Conservation (phyloP, 495 filamentous ascomycete species). For the Podospora anserina region DNA sequence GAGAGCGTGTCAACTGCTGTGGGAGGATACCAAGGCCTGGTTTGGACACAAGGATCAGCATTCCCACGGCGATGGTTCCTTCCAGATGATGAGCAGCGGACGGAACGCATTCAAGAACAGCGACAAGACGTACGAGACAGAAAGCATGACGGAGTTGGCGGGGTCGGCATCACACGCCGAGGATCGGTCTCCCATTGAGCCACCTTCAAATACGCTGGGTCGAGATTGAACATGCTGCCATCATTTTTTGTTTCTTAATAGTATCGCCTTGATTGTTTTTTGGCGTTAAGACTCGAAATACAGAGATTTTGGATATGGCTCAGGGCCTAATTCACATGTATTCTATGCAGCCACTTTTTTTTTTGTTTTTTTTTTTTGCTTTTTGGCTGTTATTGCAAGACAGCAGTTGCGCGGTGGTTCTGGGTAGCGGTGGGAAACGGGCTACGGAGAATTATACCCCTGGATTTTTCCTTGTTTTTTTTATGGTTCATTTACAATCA, state of each 20-base stretch:
- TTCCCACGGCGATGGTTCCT: background rate
- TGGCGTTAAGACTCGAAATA: background rate
- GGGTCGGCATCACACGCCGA: background rate
- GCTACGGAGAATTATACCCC: background rate
- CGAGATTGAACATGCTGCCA: background rate
- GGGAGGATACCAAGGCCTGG: constrained; percentile 17
- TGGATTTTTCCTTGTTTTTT: background rate
- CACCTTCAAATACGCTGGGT: background rate
- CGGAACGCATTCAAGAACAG: constrained; percentile 20
- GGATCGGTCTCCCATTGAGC: background rate
- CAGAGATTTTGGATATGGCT: background rate
- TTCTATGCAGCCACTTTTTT: background rate
- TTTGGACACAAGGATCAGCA: background rate
- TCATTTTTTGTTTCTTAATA: background rate
- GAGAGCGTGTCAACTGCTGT: constrained; percentile 42
- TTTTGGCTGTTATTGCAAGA: background rate
- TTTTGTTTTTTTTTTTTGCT: background rate
- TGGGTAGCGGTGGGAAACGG: background rate
- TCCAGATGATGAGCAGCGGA: constrained; percentile 29
- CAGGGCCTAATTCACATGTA: background rate
- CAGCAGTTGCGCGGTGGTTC: background rate
- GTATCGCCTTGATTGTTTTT: background rate
- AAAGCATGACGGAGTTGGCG: constrained; percentile 47
- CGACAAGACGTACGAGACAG: constrained; percentile 35
- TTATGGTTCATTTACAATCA: background rate